phyloP scores from a whole-genome alignment of 305 asterid species.

The Fraxinus xanthoxyloides region DNA sequence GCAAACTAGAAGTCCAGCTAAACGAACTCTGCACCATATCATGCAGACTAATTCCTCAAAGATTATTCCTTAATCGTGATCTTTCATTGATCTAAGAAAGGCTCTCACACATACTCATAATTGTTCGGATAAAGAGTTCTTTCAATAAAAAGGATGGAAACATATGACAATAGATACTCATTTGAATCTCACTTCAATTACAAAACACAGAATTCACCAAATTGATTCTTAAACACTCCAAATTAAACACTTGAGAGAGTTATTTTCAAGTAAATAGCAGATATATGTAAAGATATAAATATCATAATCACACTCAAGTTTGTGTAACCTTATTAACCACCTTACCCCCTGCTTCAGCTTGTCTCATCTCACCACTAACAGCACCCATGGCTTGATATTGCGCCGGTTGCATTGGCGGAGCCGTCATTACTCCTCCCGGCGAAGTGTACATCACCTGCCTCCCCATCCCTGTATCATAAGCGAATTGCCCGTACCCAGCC shows the following conservation, averaged over 20 bases:
- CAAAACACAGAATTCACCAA: slow-evolving; percentile 8
- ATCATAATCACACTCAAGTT: slow-evolving; percentile 37
- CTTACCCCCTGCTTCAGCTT: slow-evolving; percentile 43
- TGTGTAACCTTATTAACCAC: slow-evolving; percentile 50
- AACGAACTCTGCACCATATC: not conserved
- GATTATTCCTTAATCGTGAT: too few species aligned
- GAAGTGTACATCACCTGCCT: slow-evolving; percentile 67
- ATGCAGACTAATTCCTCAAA: not conserved
- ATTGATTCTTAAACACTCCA: not conserved
- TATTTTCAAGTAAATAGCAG: slow-evolving; percentile 15
- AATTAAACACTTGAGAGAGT: slow-evolving; percentile 14
- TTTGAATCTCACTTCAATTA: slow-evolving; percentile 18
- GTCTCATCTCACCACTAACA: slow-evolving; percentile 36
- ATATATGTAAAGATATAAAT: not conserved
- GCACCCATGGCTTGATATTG: slow-evolving; percentile 42
- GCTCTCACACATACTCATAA: not conserved
- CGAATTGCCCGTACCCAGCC: slow-evolving; percentile 58
- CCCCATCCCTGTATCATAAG: slow-evolving; percentile 65
- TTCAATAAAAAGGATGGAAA: not conserved
- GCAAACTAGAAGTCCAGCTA: too few species aligned
- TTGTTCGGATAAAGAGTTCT: not conserved
- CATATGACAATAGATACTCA: not conserved
- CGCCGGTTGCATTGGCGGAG: slow-evolving; percentile 36
- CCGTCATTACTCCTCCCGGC: slow-evolving; percentile 51
- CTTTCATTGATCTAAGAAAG: too few species aligned